Evolutionary conservation across 2,329 filamentous ascomycete genomes (phyloP).

Genomic region (Curvularia verruculosa): DNA sequence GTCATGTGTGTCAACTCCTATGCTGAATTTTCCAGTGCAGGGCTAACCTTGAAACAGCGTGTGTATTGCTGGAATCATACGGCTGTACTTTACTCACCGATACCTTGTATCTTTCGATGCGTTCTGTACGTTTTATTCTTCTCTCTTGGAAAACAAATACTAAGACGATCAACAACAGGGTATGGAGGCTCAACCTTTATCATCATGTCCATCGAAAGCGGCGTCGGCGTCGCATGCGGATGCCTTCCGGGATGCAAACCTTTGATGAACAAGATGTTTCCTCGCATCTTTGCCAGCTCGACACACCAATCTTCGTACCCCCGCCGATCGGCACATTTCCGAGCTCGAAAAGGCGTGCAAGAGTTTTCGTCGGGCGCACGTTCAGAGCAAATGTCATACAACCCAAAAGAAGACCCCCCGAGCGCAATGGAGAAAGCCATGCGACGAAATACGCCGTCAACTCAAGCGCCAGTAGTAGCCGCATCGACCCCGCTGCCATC

Average conservation of each 20-base stretch:
- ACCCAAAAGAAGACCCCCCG: slow-evolving; percentile 1
- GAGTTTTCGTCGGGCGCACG: slow-evolving; percentile 1
- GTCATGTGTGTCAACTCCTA: slow-evolving; percentile 24
- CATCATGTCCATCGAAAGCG: slow-evolving; percentile 37
- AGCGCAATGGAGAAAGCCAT: not conserved
- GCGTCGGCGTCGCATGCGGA: slow-evolving; percentile 40
- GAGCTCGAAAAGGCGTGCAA: slow-evolving; percentile 1
- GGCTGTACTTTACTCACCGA: slow-evolving; percentile 37
- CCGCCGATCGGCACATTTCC: slow-evolving; percentile 8
- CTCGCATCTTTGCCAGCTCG: slow-evolving; percentile 31
- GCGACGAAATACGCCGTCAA: not conserved
- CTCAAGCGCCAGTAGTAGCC: not conserved
- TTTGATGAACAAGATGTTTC: slow-evolving; percentile 34
- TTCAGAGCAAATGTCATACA: slow-evolving; percentile 5
- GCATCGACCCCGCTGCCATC: slow-evolving; percentile 2
- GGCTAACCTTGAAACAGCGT: slow-evolving; percentile 35
- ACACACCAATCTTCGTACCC: slow-evolving; percentile 15
- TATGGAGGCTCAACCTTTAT: slow-evolving; percentile 36
- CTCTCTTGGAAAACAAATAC: not conserved
- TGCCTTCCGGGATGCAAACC: slow-evolving; percentile 44
- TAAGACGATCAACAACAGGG: slow-evolving; percentile 16
- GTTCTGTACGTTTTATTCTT: slow-evolving; percentile 28
- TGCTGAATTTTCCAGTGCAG: slow-evolving; percentile 10
- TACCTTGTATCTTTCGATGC: slow-evolving; percentile 37
- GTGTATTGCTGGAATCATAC: slow-evolving; percentile 39